These are phyloP conservation scores for Acrocalymma vagum DNA, from an alignment of 2,329 filamentous ascomycete species.

Conservation along the genomic window DNA sequence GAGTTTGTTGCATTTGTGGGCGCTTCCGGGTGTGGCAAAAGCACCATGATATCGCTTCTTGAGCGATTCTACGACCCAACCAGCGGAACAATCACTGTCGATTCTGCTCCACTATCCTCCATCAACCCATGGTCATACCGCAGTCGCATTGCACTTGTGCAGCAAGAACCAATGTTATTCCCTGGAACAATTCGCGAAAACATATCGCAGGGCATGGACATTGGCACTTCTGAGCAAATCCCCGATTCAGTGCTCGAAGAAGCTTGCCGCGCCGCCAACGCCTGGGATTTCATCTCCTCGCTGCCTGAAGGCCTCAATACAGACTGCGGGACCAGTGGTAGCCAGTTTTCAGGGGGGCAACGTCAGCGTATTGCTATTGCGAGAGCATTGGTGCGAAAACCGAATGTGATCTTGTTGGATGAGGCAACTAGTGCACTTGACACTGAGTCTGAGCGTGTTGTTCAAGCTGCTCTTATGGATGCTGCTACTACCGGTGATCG, in stretches of 20 bases:
- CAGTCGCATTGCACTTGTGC: conserved; percentile 81
- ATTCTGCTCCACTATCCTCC: conserved; percentile 67
- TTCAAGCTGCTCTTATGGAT: conserved; percentile 67
- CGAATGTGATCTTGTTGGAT: conserved; percentile 61
- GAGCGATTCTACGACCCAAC: conserved; percentile 85
- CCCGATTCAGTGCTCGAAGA: no score
- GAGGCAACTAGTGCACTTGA: conserved; percentile 88
- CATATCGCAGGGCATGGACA: conserved; percentile 69
- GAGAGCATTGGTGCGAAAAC: conserved; percentile 50
- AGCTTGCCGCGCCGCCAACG: conserved; percentile 72
- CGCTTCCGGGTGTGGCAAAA: conserved; percentile 89
- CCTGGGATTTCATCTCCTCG: conserved; percentile 23
- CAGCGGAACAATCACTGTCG: conserved; percentile 82
- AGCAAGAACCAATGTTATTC: conserved; percentile 57
- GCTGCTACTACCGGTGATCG: conserved; percentile 63
- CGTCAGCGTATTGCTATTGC: conserved; percentile 52
- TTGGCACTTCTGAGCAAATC: no score
- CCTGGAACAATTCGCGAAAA: conserved; percentile 55
- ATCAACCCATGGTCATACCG: conserved; percentile 63
- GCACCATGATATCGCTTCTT: conserved; percentile 85
- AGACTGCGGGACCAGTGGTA: conserved; percentile 25
- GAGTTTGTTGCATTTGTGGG: conserved; percentile 70
- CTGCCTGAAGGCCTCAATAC: conserved; percentile 60
- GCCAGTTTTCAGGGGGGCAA: conserved; percentile 51
- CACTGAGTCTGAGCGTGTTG: conserved; percentile 69